phyloP scores from a whole-genome alignment of 139 green algal genomes.

The Tetradesmus lagerheimii region DNA sequence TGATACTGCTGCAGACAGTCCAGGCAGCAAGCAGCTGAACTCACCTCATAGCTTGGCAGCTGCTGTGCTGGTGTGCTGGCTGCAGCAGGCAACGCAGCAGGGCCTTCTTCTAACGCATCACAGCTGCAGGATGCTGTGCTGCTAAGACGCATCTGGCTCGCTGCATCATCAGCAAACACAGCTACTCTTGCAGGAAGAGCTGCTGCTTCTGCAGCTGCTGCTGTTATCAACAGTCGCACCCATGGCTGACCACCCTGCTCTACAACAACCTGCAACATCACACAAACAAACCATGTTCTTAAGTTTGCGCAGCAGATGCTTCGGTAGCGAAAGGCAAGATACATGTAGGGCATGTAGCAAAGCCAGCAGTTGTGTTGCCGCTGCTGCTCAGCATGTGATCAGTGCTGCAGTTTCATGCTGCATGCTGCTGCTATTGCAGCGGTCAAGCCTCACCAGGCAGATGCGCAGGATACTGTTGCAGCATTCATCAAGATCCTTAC shows the following conservation, averaged over 20 bases:
- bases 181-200: background rate
- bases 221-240: background rate
- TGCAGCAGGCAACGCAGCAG: background rate
- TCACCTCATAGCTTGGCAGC: background rate
- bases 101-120: background rate
- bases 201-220: slow-evolving; percentile 9
- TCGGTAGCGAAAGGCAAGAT: too few relatives aligned
- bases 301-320: background rate
- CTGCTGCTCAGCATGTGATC: background rate
- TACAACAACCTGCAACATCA: background rate
- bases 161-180: background rate
- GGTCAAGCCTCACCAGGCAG: background rate
- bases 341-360: background rate
- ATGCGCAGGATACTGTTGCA: background rate
- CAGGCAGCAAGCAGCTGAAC: background rate
- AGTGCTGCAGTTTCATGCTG: too few relatives aligned
- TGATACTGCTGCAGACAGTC: too few relatives aligned
- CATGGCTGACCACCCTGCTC: background rate
- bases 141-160: background rate
- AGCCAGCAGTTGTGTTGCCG: background rate
- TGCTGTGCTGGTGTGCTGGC: background rate
- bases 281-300: background rate
- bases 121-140: background rate
- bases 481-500: background rate
- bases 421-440: background rate